These are phyloP conservation scores for Penicillium angulare DNA, from an alignment of 495 filamentous ascomycete genomes.

Conservation along the genomic window DNA sequence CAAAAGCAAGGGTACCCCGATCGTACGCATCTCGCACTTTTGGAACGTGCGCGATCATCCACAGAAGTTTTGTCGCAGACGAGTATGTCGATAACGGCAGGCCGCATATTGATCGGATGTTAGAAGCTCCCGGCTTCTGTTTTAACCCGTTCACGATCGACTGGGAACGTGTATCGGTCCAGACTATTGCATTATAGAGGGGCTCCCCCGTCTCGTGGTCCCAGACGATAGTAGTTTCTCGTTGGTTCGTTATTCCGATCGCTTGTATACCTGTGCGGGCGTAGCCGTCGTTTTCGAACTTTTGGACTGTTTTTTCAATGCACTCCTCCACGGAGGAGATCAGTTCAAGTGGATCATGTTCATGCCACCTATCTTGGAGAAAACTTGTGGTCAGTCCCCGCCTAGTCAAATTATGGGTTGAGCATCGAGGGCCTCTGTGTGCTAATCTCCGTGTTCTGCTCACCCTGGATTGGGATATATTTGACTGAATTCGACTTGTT, in stretches of 20 bases:
- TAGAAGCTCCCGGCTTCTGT: constrained; percentile 56
- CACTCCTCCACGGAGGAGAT: constrained; percentile 77
- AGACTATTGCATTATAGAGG: constrained; percentile 87
- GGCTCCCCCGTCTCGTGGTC: constrained; percentile 82
- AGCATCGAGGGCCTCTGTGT: no score
- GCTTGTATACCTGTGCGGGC: constrained; percentile 67
- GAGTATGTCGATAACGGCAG: constrained; percentile 93
- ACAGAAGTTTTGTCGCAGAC: constrained; percentile 84
- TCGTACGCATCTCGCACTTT: constrained; percentile 75
- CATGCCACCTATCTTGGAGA: constrained; percentile 70
- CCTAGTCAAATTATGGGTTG: no score
- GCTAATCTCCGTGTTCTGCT: constrained; percentile 28
- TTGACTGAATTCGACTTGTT: constrained; percentile 90
- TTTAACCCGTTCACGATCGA: constrained; percentile 75
- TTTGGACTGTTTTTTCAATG: constrained; percentile 71
- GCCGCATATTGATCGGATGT: constrained; percentile 73
- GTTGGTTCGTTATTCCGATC: constrained; percentile 92
- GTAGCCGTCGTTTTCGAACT: constrained; percentile 68
- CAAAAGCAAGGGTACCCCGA: constrained; percentile 76
- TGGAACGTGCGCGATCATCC: constrained; percentile 75
- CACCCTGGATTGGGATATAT: constrained; percentile 89
- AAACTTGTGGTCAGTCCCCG: not conserved
- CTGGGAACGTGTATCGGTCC: constrained; percentile 89
- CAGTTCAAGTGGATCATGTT: constrained; percentile 83
- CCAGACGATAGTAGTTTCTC: constrained; percentile 94